phyloP scores from a whole-genome alignment of 192 early-diverging fungal species.

The Spinellus fusiger region DNA sequence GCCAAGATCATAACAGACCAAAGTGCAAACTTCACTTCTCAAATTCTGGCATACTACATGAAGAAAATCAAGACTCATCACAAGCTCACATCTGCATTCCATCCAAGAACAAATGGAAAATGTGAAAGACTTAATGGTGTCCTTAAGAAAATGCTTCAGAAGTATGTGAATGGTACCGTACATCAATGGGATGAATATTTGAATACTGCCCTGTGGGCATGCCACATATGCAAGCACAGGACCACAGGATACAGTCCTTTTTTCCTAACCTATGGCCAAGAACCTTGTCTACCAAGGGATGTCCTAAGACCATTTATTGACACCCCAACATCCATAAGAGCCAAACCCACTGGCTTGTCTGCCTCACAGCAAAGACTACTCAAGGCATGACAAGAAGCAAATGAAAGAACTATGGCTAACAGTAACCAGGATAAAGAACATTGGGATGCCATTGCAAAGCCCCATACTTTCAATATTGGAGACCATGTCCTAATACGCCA shows the following conservation, averaged over 20 bases:
- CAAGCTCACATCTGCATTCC: conserved; percentile 12
- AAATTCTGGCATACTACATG: conserved; percentile 3
- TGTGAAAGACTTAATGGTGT: conserved; percentile 15
- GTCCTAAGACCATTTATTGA: neutral
- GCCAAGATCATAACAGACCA: conserved; percentile 15
- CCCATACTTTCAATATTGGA: neutral
- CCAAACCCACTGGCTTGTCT: neutral
- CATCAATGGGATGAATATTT: conserved; percentile 14
- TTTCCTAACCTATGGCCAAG: conserved; percentile 1
- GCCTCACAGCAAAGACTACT: conserved; percentile 9
- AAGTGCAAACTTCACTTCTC: conserved; percentile 20
- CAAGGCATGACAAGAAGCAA: conserved; percentile 13
- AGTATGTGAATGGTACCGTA: neutral
- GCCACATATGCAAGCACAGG: conserved; percentile 1
- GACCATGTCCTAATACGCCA: neutral
- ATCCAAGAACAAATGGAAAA: conserved; percentile 14
- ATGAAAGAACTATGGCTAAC: no score
- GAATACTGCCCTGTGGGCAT: conserved; percentile 1
- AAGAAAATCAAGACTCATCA: conserved; percentile 3
- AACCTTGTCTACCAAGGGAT: neutral
- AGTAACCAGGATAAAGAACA: no score
- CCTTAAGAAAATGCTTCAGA: conserved; percentile 5
- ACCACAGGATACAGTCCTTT: conserved; percentile 1
- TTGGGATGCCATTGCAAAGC: no score
- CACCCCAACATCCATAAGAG: neutral